Percentiles rank a stretch among this genome's conserved stretches.
Conservation (phyloP, 345 rosid genomes). For the Lepidium sativum region DNA sequence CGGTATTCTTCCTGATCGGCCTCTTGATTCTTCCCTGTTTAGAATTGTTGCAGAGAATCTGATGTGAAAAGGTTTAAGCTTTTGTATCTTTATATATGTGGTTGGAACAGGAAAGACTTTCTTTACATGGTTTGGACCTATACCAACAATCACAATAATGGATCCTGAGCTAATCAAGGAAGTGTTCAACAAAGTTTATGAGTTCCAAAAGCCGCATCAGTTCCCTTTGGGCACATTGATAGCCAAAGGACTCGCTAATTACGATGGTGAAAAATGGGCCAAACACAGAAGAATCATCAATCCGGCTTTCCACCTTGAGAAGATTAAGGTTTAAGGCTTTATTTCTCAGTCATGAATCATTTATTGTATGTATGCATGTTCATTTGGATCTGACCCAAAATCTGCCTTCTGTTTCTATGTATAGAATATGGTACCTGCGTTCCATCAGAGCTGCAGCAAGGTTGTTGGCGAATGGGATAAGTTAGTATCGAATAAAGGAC, state of each 20-base stretch:
- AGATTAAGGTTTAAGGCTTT: conserved; percentile 24
- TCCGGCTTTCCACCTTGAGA: conserved; percentile 30
- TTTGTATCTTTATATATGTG: not conserved
- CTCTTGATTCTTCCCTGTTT: not conserved
- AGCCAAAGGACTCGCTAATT: conserved; percentile 11
- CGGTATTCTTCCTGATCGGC: not conserved
- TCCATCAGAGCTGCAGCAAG: conserved; percentile 25
- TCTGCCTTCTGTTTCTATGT: not conserved
- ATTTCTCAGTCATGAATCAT: not conserved
- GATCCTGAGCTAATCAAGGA: conserved; percentile 35
- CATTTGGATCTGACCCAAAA: not conserved
- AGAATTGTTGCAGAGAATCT: not conserved
- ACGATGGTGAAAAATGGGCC: conserved; percentile 33
- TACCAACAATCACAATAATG: conserved; percentile 26
- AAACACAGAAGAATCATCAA: conserved; percentile 30
- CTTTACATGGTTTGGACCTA: conserved; percentile 40
- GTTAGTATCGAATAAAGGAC: conserved; percentile 10
- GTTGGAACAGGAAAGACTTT: conserved; percentile 30
- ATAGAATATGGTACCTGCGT: conserved; percentile 26
- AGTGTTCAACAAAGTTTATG: conserved; percentile 24
- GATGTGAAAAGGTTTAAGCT: not conserved
- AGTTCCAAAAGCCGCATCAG: conserved; percentile 21
- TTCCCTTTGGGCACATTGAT: conserved; percentile 11
- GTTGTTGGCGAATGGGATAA: conserved; percentile 27
- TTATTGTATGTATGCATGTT: not conserved